Percentiles rank a stretch among this genome's conserved stretches.
Evolutionary conservation across 1,139 yeast species (phyloP).

Genomic region (Suhomyces taliae): DNA sequence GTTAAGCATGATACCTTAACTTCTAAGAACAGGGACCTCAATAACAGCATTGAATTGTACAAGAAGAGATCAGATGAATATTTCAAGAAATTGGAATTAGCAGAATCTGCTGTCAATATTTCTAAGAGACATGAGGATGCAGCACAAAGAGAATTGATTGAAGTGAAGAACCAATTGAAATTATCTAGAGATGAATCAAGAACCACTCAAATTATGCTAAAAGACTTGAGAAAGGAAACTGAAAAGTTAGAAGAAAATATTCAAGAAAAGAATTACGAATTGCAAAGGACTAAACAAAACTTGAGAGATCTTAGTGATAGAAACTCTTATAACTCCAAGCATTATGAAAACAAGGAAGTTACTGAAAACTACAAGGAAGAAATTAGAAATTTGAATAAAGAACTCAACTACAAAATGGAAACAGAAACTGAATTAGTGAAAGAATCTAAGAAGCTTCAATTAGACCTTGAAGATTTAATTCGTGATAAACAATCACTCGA

Average conservation of each 20-base stretch:
- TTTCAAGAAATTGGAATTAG: slow-evolving; percentile 69
- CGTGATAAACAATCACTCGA: slow-evolving; percentile 51
- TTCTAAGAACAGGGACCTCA: slow-evolving; percentile 53
- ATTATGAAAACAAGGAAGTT: slow-evolving; percentile 44
- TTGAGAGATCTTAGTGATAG: slow-evolving; percentile 49
- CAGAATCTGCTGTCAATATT: slow-evolving; percentile 70
- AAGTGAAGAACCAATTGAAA: slow-evolving; percentile 51
- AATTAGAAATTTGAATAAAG: slow-evolving; percentile 56
- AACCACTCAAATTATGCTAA: slow-evolving; percentile 56
- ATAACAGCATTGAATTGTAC: slow-evolving; percentile 58
- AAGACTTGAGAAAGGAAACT: slow-evolving; percentile 55
- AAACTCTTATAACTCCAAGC: slow-evolving; percentile 51
- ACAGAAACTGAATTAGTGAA: slow-evolving; percentile 66
- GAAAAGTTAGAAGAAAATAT: slow-evolving; percentile 57
- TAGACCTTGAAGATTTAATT: slow-evolving; percentile 59
- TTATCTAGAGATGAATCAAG: slow-evolving; percentile 60
- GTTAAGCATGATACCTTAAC: slow-evolving; percentile 55
- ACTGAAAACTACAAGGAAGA: slow-evolving; percentile 55
- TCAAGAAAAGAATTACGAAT: slow-evolving; percentile 58
- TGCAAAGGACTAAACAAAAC: slow-evolving; percentile 51
- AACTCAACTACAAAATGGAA: slow-evolving; percentile 56
- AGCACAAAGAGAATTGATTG: slow-evolving; percentile 56
- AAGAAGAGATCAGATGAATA: slow-evolving; percentile 76
- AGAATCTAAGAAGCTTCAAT: slow-evolving; percentile 59
- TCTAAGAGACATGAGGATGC: slow-evolving; percentile 62